phyloP scores from a whole-genome alignment of 148 eudicot genomes.

The Rhododendron mucronatum region DNA sequence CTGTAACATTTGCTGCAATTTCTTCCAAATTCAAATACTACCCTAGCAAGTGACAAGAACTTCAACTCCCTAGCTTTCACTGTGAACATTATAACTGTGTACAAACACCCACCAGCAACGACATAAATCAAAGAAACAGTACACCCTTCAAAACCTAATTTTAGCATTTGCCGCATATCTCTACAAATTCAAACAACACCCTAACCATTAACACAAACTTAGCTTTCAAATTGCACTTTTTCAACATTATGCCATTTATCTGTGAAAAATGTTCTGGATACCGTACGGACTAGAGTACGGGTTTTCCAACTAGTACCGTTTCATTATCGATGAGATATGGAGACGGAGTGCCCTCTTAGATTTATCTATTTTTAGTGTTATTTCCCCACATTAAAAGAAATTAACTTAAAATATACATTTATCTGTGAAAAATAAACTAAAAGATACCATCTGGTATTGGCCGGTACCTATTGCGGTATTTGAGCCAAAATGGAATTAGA shows the following conservation, averaged over 20 bases:
- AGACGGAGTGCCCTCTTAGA: too few species aligned
- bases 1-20: background rate
- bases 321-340: too few species aligned
- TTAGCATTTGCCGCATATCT: background rate
- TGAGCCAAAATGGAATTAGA: too few species aligned
- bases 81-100: background rate
- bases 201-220: background rate
- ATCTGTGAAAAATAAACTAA: too few species aligned
- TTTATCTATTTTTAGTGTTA: too few species aligned
- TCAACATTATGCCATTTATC: background rate
- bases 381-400: too few species aligned
- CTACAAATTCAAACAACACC: constrained; percentile 1
- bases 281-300: too few species aligned
- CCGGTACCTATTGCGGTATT: too few species aligned
- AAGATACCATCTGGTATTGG: too few species aligned
- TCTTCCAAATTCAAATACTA: constrained; percentile 8
- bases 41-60: background rate
- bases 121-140: constrained; percentile 31
- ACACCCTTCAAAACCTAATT: background rate
- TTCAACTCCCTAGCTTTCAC: background rate
- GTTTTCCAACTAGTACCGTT: too few species aligned
- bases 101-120: constrained; percentile 43
- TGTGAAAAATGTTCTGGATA: too few species aligned
- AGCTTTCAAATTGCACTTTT: constrained; percentile 1
- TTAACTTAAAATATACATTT: too few species aligned